Evolutionary conservation across 495 filamentous ascomycete species (phyloP), one percentile per base, ranked within the genome.

Genomic region (Mytilinidion resinicola): DNA sequence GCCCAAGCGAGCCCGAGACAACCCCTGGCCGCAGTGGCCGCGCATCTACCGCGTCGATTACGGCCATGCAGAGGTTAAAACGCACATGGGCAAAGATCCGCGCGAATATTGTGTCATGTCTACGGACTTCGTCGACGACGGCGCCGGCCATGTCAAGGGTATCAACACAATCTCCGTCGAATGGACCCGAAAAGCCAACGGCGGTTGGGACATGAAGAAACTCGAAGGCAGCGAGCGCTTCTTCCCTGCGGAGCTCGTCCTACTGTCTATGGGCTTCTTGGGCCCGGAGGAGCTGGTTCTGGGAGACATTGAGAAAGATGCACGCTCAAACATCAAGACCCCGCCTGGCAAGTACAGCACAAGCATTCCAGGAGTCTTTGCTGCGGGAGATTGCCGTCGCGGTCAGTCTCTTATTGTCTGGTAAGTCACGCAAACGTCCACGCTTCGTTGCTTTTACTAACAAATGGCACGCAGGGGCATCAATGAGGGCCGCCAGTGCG

Each of bases 141-240:
- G 90, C 43, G 81, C 73, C 41, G 92, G 91, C 60, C 84, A 85
- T 56, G 91, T 99, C 64, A 91, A 88, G 77, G 93, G 93, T 62
- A 97, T 98, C 81, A 97, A 97, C 76, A 96, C 91, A 25, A 82
- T 96, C 50, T 89, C 92, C 37, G 95, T 98, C 35, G 93, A 97
- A 73, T 98, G 93, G 93, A 91, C 91, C 55, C 91, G 91, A 80
- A 86, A 82, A 48, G 80, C 87, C 33, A 84, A 82, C 53, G 95
- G 95, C 53, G 93, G 93, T 33, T 98, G 93, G 93, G 93, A 98
- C 71, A 98, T 98, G 93, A 96, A 96, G 81, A 91, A 95, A 69
- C 79, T 96, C 25, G 93, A 96, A 62, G 91, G 88, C 21, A 91
- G 87, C 53, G 88, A 96, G 76, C 86, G 96, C 70, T 96, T 95